Evolutionary conservation across 495 filamentous ascomycete genomes (phyloP).

Genomic region (Talaromyces borbonicus): DNA sequence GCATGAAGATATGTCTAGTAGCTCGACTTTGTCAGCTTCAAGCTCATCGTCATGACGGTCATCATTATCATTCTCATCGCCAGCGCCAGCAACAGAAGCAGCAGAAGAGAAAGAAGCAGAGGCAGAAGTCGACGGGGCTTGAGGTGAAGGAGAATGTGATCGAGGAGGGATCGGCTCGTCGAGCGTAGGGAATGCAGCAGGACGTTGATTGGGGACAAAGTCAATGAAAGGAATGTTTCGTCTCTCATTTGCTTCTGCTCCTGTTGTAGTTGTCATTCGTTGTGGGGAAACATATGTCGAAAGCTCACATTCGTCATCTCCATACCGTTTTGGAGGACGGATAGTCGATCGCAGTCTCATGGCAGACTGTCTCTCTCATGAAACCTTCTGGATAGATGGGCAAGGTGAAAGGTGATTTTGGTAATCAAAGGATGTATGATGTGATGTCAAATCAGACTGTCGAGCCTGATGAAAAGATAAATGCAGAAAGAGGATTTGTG

Average conservation of each 20-base stretch:
- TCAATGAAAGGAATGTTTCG: slow-evolving; percentile 13
- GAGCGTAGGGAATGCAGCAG: slow-evolving; percentile 36
- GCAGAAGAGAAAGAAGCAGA: background rate
- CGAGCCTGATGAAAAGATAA: too few relatives aligned
- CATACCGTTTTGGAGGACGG: slow-evolving; percentile 8
- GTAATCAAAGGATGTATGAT: too few relatives aligned
- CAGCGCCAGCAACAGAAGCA: background rate
- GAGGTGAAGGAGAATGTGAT: background rate
- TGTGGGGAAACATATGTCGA: slow-evolving; percentile 3
- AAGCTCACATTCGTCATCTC: slow-evolving; percentile 9
- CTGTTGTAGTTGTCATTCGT: slow-evolving; percentile 12
- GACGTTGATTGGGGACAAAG: slow-evolving; percentile 32
- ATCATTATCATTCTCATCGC: background rate
- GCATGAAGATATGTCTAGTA: slow-evolving; percentile 3
- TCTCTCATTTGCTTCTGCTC: slow-evolving; percentile 13
- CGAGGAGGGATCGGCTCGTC: slow-evolving; percentile 10
- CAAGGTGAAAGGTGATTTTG: background rate
- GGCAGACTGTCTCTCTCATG: background rate
- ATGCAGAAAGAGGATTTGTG: too few relatives aligned
- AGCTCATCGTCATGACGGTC: background rate
- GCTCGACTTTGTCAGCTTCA: background rate
- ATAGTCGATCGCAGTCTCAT: slow-evolving; percentile 15
- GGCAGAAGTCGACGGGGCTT: too few relatives aligned
- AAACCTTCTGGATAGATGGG: background rate
- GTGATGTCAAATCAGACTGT: too few relatives aligned